Base-by-base conservation (phyloP, 177 flowering plant genomes). In the Tripterygium wilfordii region DNA sequence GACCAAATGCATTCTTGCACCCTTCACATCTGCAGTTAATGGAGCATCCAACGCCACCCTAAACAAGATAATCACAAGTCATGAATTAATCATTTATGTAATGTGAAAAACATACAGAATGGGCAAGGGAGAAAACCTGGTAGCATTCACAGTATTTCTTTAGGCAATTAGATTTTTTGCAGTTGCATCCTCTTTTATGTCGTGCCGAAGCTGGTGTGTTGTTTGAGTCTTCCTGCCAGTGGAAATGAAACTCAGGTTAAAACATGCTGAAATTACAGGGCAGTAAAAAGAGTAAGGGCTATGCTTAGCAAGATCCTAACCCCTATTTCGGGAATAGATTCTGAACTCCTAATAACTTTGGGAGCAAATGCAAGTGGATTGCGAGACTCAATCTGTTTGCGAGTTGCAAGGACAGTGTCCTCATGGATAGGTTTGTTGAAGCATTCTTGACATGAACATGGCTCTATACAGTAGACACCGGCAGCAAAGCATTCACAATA, bases 401-500 rank as follows among this genome's bases (percentile, higher is more conserved):
- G 96, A 51, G 95, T 80, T 56, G 83, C 85, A 36, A 92, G 77
- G 58, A 88, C 96, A 38, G 82, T 79, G 45, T 85, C 96, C 64
- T 83, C 96, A 62, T 88, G 90, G 55, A 71, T 68, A 45, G 98
- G 94, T 63, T 74, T 88, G 78, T 92, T 92, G 56, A 74, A 75
- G 69, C 96, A 92, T 6, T 82, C 91, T 53, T 64, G 76, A 62
- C 98, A 92, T 45, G 94, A 71, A 62, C 98, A 92, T 31, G 88
- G 80, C 58, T 84, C 96, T 31, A 79, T 78, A 56, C 98, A 92
- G 72, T 92, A 92, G 36, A 88, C 77, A 16, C 98, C 98, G 70
- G 98, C 96, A 58, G 98, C 96, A 74, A 92, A 92, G 71, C 98
- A 92, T 67, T 88, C 96, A 69, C 98, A 92, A 58, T 92, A 92